Base-by-base conservation (phyloP, 805 yeast genomes). In the Cyberlindnera americana region DNA sequence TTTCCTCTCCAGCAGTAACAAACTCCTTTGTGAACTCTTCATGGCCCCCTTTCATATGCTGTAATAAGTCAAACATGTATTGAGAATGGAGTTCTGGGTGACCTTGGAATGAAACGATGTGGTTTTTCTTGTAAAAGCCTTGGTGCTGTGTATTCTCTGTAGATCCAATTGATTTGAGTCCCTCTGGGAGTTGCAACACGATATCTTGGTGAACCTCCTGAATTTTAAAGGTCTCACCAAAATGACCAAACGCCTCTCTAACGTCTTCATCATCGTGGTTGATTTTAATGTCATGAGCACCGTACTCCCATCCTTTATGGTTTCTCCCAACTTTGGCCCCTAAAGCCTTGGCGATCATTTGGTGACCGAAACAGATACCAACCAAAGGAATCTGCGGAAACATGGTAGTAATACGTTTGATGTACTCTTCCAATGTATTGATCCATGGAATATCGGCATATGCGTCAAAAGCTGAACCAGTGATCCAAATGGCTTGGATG, bases 291-390 rank as follows among this genome's bases (percentile, higher is more conserved):
- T 72, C 64, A 12, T 72, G 66, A 5, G 75, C 66, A 0, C 95
- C 90, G 18, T 74, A 64, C 59, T 89, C 96, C 83, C 89, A 79
- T 2, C 93, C 93, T 32, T 60, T 48, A 1, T 70, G 70, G 57
- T 78, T 83, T 42, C 77, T 65, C 10, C 63, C 74, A 4, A 83
- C 83, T 33, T 60, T 61, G 18, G 75, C 73, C 3, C 87, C 91
- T 32, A 85, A 59, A 6, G 83, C 78, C 38, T 82, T 72, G 1
- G 78, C 81, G 13, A 88, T 59, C 18, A 86, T 69, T 57, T 88
- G 96, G 60, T 89, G 96, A 6, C 96, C 96, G 57, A 87, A 88
- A 60, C 96, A 88, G 29, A 88, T 66, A 4, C 95, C 95, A 6
- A 76, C 71, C 4, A 78, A 41, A 3, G 83, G 82, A 17, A 51